Conservation (phyloP, 345 rosid genomes). For the Bruguiera parviflora region DNA sequence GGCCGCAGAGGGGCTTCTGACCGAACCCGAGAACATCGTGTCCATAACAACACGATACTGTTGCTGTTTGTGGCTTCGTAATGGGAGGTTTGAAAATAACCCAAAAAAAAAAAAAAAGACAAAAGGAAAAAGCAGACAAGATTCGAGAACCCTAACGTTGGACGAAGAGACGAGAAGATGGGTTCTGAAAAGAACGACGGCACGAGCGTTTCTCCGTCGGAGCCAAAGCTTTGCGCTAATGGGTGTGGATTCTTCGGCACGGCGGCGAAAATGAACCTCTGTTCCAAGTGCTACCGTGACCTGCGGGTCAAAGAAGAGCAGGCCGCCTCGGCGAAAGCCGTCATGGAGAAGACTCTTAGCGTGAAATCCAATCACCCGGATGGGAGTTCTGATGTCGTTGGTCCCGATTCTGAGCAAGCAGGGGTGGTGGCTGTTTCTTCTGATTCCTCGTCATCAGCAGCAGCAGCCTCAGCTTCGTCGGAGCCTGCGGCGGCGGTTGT, state of each 20-base stretch:
- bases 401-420: background rate
- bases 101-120: too few species aligned
- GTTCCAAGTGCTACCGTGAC: constrained; percentile 79
- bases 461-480: constrained; percentile 15
- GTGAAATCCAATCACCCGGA: constrained; percentile 23
- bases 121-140: too few species aligned
- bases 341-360: constrained; percentile 53
- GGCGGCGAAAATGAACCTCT: constrained; percentile 73
- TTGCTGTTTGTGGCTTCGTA: too few species aligned
- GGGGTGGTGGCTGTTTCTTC: background rate
- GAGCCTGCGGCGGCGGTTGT: constrained; percentile 12
- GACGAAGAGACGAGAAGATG: constrained; percentile 31
- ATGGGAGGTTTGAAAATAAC: too few species aligned
- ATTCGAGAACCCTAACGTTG: constrained; percentile 9
- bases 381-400: background rate
- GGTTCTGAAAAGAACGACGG: constrained; percentile 77
- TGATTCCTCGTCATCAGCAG: constrained; percentile 1
- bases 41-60: too few species aligned
- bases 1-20: too few species aligned
- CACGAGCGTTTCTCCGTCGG: constrained; percentile 64
- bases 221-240: constrained; percentile 66
- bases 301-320: constrained; percentile 54
- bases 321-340: constrained; percentile 59
- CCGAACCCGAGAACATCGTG: too few species aligned
- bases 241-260: constrained; percentile 87